Evolutionary conservation across 805 yeast species (phyloP).

Genomic region (Komagataella pseudopastoris): DNA sequence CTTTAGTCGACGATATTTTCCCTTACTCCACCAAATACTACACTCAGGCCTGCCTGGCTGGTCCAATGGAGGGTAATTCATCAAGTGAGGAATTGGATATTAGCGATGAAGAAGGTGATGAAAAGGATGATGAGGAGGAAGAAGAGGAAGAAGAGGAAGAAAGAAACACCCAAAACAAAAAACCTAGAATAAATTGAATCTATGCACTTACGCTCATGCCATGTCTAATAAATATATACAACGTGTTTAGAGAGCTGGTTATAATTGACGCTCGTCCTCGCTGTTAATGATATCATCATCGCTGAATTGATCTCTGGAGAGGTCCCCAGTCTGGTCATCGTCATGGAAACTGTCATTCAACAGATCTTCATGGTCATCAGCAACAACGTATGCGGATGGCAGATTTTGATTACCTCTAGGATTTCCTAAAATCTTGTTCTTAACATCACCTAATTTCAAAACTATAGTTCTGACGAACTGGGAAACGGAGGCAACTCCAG

Average conservation of each 20-base stretch:
- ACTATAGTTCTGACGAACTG: slow-evolving; percentile 5
- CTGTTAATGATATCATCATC: slow-evolving; percentile 9
- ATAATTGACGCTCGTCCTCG: slow-evolving; percentile 8
- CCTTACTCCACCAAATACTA: slow-evolving; percentile 80
- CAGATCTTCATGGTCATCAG: slow-evolving; percentile 10
- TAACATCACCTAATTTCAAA: slow-evolving; percentile 2
- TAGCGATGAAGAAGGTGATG: slow-evolving; percentile 36
- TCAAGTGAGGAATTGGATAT: slow-evolving; percentile 36
- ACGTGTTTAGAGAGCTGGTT: not conserved
- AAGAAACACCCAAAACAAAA: not conserved
- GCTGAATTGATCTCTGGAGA: slow-evolving; percentile 7
- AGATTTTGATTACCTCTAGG: slow-evolving; percentile 2
- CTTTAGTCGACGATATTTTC: slow-evolving; percentile 66
- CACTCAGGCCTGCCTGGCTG: slow-evolving; percentile 35
- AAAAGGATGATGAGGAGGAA: slow-evolving; percentile 11
- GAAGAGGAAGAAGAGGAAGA: slow-evolving; percentile 12
- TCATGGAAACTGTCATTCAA: slow-evolving; percentile 8
- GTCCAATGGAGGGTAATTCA: slow-evolving; percentile 28
- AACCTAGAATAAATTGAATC: not conserved
- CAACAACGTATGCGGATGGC: slow-evolving; percentile 9
- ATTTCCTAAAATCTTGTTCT: slow-evolving; percentile 2
- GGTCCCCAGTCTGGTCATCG: slow-evolving; percentile 4
- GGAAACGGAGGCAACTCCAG: slow-evolving; percentile 17
- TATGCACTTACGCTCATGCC: not conserved
- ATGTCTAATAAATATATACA: not conserved